Evolutionary conservation across 805 yeast genomes (phyloP).

Genomic region (Candida nonsorbophila): DNA sequence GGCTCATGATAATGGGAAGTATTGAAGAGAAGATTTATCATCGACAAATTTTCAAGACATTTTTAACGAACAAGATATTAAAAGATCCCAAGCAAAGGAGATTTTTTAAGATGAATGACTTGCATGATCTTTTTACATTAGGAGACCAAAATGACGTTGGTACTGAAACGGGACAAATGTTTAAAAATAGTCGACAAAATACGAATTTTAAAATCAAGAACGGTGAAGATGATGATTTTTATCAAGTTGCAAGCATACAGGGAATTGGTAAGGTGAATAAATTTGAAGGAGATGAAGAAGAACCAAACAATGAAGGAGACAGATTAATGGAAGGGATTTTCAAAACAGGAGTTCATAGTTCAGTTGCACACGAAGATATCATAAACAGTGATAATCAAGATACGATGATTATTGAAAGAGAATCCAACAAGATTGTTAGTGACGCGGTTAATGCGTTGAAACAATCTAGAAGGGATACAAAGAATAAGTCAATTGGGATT

Average conservation of each 20-base stretch:
- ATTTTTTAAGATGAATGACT: constrained; percentile 86
- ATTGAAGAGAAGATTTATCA: constrained; percentile 97
- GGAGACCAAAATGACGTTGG: constrained; percentile 69
- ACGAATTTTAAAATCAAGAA: constrained; percentile 1
- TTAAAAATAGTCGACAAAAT: constrained; percentile 2
- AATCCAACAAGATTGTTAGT: constrained; percentile 52
- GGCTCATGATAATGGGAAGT: constrained; percentile 90
- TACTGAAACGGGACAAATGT: constrained; percentile 36
- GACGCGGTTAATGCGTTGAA: constrained; percentile 52
- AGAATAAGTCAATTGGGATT: constrained; percentile 53
- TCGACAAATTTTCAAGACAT: constrained; percentile 93
- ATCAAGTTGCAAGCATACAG: constrained; percentile 52
- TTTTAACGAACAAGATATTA: constrained; percentile 84
- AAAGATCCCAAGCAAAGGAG: constrained; percentile 94
- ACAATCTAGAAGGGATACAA: constrained; percentile 53
- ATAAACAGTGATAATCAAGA: constrained; percentile 54
- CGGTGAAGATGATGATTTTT: constrained; percentile 56
- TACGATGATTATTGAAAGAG: constrained; percentile 50
- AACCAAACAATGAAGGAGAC: constrained; percentile 46
- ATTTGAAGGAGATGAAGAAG: constrained; percentile 44
- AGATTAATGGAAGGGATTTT: constrained; percentile 73
- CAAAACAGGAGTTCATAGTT: constrained; percentile 64
- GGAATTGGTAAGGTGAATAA: constrained; percentile 75
- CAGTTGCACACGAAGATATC: constrained; percentile 75
- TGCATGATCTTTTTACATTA: constrained; percentile 82